phyloP scores from a whole-genome alignment of 169 alveolate genomes.

The Fabrea salina region DNA sequence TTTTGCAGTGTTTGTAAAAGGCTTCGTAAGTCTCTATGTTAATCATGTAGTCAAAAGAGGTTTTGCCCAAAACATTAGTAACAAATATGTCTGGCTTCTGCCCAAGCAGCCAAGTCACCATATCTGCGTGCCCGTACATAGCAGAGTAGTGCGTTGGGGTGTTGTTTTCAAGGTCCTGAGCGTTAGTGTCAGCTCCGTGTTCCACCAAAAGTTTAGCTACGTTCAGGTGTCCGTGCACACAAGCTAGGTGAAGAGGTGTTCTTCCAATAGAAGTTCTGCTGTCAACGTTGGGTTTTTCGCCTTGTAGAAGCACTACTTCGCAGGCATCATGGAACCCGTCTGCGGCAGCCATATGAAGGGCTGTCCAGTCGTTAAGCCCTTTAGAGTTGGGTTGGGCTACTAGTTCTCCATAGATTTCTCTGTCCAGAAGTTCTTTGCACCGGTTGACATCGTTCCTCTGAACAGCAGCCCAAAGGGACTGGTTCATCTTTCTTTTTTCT shows the following conservation, averaged over 20 bases:
- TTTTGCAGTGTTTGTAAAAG: not conserved
- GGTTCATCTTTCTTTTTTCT: slow-evolving; percentile 27
- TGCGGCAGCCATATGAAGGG: slow-evolving; percentile 57
- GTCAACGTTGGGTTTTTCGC: slow-evolving; percentile 2
- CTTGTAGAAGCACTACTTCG: slow-evolving; percentile 3
- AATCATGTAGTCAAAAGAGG: not conserved
- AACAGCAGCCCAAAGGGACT: slow-evolving; percentile 26
- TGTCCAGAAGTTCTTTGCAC: slow-evolving; percentile 16
- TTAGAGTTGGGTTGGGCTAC: slow-evolving; percentile 28
- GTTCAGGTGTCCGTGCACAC: slow-evolving; percentile 45
- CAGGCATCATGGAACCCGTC: slow-evolving; percentile 14
- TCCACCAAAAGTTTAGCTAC: slow-evolving; percentile 33
- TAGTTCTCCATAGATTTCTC: not conserved
- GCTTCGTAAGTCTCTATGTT: not conserved
- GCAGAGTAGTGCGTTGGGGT: slow-evolving; percentile 43
- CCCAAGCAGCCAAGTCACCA: slow-evolving; percentile 38
- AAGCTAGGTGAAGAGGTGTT: slow-evolving; percentile 53
- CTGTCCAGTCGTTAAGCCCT: slow-evolving; percentile 61
- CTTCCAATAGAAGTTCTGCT: not conserved
- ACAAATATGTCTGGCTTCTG: not conserved
- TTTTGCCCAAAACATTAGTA: not conserved
- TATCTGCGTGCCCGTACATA: slow-evolving; percentile 37
- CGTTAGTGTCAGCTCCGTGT: slow-evolving; percentile 41
- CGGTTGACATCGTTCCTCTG: slow-evolving; percentile 20
- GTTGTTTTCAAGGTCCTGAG: slow-evolving; percentile 37